These are phyloP conservation scores for Boletus speciosus DNA, from an alignment of 768 basidiomycete species.

Conservation along the genomic window DNA sequence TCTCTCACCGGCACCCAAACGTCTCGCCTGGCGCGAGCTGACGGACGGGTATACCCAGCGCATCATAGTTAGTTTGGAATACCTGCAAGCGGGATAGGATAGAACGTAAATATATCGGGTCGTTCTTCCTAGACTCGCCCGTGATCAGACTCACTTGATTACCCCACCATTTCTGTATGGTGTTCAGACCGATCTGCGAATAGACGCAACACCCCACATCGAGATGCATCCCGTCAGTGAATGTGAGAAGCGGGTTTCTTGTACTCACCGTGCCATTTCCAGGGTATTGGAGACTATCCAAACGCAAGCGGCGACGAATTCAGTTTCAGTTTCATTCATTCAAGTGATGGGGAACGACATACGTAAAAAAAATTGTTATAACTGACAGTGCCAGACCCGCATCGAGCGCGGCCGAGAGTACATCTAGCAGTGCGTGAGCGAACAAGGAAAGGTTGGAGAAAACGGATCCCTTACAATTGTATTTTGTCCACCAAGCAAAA, in stretches of 20 bases:
- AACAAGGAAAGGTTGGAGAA: neutral
- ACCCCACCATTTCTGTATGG: conserved; percentile 29
- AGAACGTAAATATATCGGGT: neutral
- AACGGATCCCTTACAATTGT: conserved; percentile 53
- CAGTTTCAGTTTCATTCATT: neutral
- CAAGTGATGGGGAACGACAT: conserved; percentile 19
- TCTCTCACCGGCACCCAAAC: conserved; percentile 9
- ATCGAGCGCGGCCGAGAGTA: conserved; percentile 73
- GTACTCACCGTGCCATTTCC: conserved; percentile 19
- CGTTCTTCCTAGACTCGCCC: neutral
- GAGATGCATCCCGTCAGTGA: neutral
- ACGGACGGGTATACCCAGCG: conserved; percentile 25
- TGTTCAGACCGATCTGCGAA: conserved; percentile 19
- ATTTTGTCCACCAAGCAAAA: conserved; percentile 75
- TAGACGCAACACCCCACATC: neutral
- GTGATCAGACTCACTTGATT: conserved; percentile 16
- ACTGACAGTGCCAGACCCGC: conserved; percentile 66
- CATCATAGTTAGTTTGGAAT: conserved; percentile 19
- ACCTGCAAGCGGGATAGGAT: conserved; percentile 14
- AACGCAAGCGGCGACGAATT: neutral
- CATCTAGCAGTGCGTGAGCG: conserved; percentile 40
- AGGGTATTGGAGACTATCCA: conserved; percentile 29
- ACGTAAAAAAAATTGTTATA: conserved; percentile 69
- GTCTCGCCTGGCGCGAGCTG: conserved; percentile 22
- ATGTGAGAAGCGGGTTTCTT: neutral